A percentile compares a stretch with the other conserved stretches of the same genome.
These are phyloP conservation scores for Ophiocordyceps camponoti-floridani DNA, from an alignment of 2,329 filamentous ascomycete species.

Conservation along the genomic window DNA sequence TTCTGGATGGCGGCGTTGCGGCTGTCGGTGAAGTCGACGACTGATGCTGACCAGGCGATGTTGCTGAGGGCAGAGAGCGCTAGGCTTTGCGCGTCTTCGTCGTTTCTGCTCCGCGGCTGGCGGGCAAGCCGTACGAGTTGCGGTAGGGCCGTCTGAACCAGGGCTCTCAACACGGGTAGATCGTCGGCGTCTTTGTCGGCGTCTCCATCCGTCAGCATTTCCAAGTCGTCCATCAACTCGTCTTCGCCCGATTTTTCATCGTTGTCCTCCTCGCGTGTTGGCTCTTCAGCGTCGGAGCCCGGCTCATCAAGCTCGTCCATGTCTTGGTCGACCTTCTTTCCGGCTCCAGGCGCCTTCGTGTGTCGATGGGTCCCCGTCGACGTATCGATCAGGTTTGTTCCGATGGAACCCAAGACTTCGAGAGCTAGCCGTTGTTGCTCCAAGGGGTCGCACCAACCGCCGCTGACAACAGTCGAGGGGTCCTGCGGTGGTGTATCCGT, in stretches of 20 bases:
- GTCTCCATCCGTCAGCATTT: slow-evolving; percentile 36
- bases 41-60: slow-evolving; percentile 47
- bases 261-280: slow-evolving; percentile 11
- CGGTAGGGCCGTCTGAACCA: slow-evolving; percentile 17
- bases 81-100: slow-evolving; percentile 27
- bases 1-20: slow-evolving; percentile 31
- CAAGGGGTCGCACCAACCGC: slow-evolving; percentile 19
- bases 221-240: slow-evolving; percentile 46
- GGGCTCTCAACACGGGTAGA: slow-evolving; percentile 31
- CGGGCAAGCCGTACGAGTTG: slow-evolving; percentile 28
- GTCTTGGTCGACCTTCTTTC: slow-evolving; percentile 18
- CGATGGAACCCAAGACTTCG: slow-evolving; percentile 46
- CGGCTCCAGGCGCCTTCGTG: slow-evolving; percentile 13
- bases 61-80: slow-evolving; percentile 47
- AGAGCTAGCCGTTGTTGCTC: slow-evolving; percentile 37
- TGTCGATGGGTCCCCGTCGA: slow-evolving; percentile 20
- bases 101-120: slow-evolving; percentile 20
- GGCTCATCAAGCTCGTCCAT: slow-evolving; percentile 16
- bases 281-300: no score
- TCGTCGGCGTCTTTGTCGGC: slow-evolving; percentile 22
- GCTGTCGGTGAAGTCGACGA: slow-evolving; percentile 38
- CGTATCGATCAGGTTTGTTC: slow-evolving; percentile 33
- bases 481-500: slow-evolving; percentile 8
- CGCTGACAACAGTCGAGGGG: slow-evolving; percentile 7
- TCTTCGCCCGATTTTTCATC: slow-evolving; percentile 38